Percentiles rank a stretch among this genome's conserved stretches.
Evolutionary conservation across 2,329 filamentous ascomycete genomes (phyloP).

Genomic region (Aspergillus nomiae): DNA sequence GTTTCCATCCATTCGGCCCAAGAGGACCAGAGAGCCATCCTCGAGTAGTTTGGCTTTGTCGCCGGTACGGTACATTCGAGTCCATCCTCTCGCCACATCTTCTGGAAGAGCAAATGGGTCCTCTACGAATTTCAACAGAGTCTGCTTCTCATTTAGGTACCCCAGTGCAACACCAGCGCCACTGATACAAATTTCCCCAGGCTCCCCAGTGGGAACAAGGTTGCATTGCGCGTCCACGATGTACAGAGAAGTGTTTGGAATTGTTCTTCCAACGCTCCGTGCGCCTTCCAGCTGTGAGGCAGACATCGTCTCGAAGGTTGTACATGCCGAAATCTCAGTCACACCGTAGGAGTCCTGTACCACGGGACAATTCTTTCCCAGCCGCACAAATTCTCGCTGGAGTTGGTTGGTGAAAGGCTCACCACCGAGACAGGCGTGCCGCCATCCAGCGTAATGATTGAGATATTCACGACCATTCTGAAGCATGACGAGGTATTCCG

Average conservation of each 20-base stretch:
- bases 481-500: constrained; percentile 3
- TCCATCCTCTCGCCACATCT: constrained; percentile 21
- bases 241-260: constrained; percentile 4
- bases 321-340: not conserved
- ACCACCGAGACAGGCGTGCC: constrained; percentile 2
- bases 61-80: constrained; percentile 27
- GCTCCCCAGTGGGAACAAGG: not conserved
- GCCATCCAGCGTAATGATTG: not conserved
- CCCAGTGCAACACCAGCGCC: constrained; percentile 10
- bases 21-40: constrained; percentile 28
- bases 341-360: constrained; percentile 5
- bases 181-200: constrained; percentile 12
- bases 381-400: constrained; percentile 4
- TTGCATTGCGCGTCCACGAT: not conserved
- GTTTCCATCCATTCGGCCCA: constrained; percentile 26
- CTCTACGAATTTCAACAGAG: constrained; percentile 7
- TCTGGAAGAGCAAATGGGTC: not conserved
- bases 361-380: not conserved
- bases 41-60: constrained; percentile 26
- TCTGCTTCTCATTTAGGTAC: constrained; percentile 3
- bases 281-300: not conserved
- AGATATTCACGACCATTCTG: constrained; percentile 2
- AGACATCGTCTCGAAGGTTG: constrained; percentile 4
- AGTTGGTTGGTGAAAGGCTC: constrained; percentile 7
- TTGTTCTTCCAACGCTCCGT: constrained; percentile 1